A percentile compares a stretch with the other conserved stretches of the same genome.
Evolutionary conservation across 2,329 filamentous ascomycete genomes (phyloP).

Genomic region (Monilinia aucupariae): DNA sequence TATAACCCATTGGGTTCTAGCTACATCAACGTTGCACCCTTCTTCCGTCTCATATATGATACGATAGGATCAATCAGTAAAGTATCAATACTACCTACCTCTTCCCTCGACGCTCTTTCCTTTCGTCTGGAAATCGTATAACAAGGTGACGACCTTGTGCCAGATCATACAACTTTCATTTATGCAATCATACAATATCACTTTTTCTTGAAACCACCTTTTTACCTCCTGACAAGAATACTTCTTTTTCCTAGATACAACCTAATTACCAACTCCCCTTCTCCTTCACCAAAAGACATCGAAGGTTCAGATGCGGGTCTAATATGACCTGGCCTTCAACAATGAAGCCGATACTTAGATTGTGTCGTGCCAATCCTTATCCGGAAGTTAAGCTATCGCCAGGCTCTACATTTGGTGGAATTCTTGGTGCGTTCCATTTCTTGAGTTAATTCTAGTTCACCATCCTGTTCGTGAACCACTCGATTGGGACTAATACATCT

Average conservation of each 20-base stretch:
- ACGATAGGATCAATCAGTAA: background rate
- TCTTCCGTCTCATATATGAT: background rate
- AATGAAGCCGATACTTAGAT: constrained; percentile 16
- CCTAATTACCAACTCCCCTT: background rate
- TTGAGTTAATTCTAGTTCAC: background rate
- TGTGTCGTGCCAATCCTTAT: constrained; percentile 11
- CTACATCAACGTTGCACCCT: constrained; percentile 7
- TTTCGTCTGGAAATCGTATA: background rate
- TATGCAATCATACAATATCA: background rate
- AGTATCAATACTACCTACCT: background rate
- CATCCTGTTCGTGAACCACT: background rate
- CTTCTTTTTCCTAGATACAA: background rate
- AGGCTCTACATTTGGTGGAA: background rate
- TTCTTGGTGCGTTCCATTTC: constrained; percentile 13
- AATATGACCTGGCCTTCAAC: constrained; percentile 13
- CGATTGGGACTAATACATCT: background rate
- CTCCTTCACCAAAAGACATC: background rate
- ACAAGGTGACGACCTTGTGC: background rate
- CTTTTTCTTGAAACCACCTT: background rate
- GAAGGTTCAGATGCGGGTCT: constrained; percentile 16
- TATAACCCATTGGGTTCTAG: background rate
- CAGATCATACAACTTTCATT: background rate
- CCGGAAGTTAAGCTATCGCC: constrained; percentile 4
- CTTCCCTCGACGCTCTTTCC: constrained; percentile 2
- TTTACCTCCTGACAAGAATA: background rate